Base-by-base conservation (phyloP, 352 stramenopile genomes). In the Thraustochytrium striatum region DNA sequence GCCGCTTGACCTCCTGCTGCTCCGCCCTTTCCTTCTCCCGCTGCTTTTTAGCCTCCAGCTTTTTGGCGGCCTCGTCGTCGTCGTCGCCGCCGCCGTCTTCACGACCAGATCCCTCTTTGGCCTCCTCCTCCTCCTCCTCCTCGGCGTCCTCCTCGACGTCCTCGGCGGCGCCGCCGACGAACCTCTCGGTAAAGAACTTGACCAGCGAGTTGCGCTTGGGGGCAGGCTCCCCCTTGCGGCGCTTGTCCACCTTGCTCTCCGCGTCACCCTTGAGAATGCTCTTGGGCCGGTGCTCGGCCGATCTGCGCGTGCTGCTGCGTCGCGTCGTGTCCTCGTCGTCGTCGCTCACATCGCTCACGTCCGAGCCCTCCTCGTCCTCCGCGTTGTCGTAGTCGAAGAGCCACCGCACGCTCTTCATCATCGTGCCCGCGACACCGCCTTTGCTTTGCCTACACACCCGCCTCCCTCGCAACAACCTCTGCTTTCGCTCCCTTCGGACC, bases 401-500 rank as follows among this genome's bases (percentile, higher is more conserved):
- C 58, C 58, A 69, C 8, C 38, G 11, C 58, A 69, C 58, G 19
- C 5, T 50, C 58, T 43, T 44, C n/a, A 44, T 69, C 58, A 44
- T n/a, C n/a, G n/a, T n/a, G n/a, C n/a, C n/a, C n/a, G n/a, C n/a
- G n/a, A n/a, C n/a, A n/a, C n/a, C n/a, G n/a, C n/a, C n/a, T n/a
- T n/a, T n/a, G n/a, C n/a, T n/a, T n/a, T n/a, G n/a, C n/a, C n/a
- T n/a, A n/a, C n/a, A n/a, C n/a, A n/a, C n/a, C n/a, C n/a, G n/a
- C n/a, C n/a, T n/a, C n/a, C n/a, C n/a, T n/a, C n/a, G n/a, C n/a
- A n/a, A n/a, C n/a, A n/a, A n/a, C n/a, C n/a, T n/a, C n/a, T n/a
- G n/a, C n/a, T n/a, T n/a, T n/a, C n/a, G n/a, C n/a, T n/a, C n/a
- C n/a, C n/a, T n/a, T n/a, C n/a, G n/a, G n/a, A n/a, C n/a, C n/a